Percentiles rank a stretch among this genome's conserved stretches.
Conservation (phyloP, 768 basidiomycete species). For the Hypholoma fasciculare region DNA sequence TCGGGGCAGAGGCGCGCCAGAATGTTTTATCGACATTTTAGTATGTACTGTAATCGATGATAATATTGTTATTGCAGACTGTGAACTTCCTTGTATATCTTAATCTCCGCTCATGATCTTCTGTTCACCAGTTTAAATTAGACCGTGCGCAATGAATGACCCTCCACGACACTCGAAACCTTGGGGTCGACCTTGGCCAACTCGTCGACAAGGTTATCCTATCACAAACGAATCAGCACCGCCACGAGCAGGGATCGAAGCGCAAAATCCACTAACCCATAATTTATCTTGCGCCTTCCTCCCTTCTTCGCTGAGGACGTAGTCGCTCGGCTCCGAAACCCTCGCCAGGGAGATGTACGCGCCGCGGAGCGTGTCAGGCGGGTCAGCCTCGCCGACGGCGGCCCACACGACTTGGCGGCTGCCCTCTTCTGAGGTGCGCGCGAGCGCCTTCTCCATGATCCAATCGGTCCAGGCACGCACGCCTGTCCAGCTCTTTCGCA, state of each 20-base stretch:
- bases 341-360: conserved; percentile 25
- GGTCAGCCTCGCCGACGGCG: conserved; percentile 22
- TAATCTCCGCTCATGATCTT: no score
- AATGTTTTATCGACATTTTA: no score
- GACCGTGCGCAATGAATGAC: background rate
- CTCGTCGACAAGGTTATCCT: conserved; percentile 13
- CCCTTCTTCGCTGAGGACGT: conserved; percentile 26
- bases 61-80: no score
- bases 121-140: no score
- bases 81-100: no score
- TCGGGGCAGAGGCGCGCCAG: no score
- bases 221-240: background rate
- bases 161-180: background rate
- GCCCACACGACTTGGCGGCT: conserved; percentile 34
- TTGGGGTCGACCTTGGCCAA: conserved; percentile 7
- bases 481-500: conserved; percentile 23
- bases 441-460: conserved; percentile 34
- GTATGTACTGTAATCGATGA: no score
- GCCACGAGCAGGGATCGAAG: background rate
- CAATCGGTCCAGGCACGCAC: conserved; percentile 14
- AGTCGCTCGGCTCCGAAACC: conserved; percentile 30
- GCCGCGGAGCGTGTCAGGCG: conserved; percentile 25
- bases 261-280: conserved; percentile 21
- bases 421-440: conserved; percentile 38
- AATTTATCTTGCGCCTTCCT: conserved; percentile 24